Evolutionary conservation across 2,329 filamentous ascomycete genomes (phyloP).

Genomic region (Xylariaceae sp.): DNA sequence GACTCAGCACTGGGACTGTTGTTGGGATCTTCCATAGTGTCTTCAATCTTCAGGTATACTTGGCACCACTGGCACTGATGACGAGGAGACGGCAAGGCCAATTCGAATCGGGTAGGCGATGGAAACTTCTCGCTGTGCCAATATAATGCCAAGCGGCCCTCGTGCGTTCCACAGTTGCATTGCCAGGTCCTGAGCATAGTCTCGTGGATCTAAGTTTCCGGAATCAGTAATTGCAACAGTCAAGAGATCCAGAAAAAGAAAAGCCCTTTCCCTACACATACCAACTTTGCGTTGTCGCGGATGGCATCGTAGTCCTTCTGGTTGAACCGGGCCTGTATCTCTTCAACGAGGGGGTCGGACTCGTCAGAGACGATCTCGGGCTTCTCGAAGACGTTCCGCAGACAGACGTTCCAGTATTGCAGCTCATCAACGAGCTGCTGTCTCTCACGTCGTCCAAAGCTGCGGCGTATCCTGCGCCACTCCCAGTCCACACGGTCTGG

Average conservation of each 20-base stretch:
- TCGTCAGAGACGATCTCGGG: conserved; percentile 1
- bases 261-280: no score
- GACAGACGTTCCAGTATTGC: conserved; percentile 4
- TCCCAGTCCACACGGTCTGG: conserved; percentile 4
- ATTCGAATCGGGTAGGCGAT: not conserved
- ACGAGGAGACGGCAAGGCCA: not conserved
- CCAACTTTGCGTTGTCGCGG: conserved; percentile 1
- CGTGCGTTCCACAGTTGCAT: conserved; percentile 2
- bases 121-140: conserved; percentile 3
- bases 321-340: conserved; percentile 1
- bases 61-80: conserved; percentile 2
- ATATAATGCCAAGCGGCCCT: conserved; percentile 3
- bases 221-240: no score
- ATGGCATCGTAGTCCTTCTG: conserved; percentile 1
- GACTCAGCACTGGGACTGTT: no score
- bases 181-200: conserved; percentile 2
- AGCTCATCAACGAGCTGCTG: conserved; percentile 5
- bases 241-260: no score
- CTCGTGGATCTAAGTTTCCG: conserved; percentile 2
- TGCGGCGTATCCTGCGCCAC: conserved; percentile 6
- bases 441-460: conserved; percentile 2
- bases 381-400: conserved; percentile 4
- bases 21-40: no score
- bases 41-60: not conserved
- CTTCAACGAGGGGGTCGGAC: conserved; percentile 1